phyloP scores from a whole-genome alignment of 2,329 filamentous ascomycete species.

The Hymenoscyphus fructigenus region DNA sequence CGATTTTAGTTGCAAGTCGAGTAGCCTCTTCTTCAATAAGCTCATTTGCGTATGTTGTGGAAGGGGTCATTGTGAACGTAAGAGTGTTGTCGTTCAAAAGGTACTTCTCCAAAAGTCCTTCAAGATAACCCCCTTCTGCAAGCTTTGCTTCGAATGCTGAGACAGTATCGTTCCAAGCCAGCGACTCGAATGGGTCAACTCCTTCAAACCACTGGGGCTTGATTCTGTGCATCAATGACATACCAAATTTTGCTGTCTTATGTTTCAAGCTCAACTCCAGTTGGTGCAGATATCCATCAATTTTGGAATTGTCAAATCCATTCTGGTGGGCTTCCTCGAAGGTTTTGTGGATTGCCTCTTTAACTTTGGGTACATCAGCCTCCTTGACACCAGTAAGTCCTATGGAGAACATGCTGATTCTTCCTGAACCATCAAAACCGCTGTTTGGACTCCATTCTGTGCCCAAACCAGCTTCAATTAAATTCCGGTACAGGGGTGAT shows the following conservation, averaged over 20 bases:
- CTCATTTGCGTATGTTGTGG: conserved; percentile 69
- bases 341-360: conserved; percentile 70
- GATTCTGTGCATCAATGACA: conserved; percentile 83
- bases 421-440: conserved; percentile 80
- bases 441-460: conserved; percentile 94
- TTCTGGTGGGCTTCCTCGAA: conserved; percentile 67
- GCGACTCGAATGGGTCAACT: conserved; percentile 83
- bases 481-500: conserved; percentile 82
- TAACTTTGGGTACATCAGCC: conserved; percentile 74
- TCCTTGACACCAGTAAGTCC: conserved; percentile 88
- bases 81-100: conserved; percentile 82
- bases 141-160: conserved; percentile 77
- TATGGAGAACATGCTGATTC: conserved; percentile 80
- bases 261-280: conserved; percentile 91
- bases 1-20: conserved; percentile 73
- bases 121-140: conserved; percentile 75
- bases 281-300: conserved; percentile 92
- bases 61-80: conserved; percentile 93
- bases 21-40: conserved; percentile 74
- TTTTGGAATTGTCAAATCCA: conserved; percentile 86
- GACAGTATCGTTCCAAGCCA: conserved; percentile 90
- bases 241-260: conserved; percentile 93
- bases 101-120: conserved; percentile 84
- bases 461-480: conserved; percentile 87
- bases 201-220: conserved; percentile 96